Conservation (phyloP, 2,329 filamentous ascomycete species). For the Zarea fungicola region DNA sequence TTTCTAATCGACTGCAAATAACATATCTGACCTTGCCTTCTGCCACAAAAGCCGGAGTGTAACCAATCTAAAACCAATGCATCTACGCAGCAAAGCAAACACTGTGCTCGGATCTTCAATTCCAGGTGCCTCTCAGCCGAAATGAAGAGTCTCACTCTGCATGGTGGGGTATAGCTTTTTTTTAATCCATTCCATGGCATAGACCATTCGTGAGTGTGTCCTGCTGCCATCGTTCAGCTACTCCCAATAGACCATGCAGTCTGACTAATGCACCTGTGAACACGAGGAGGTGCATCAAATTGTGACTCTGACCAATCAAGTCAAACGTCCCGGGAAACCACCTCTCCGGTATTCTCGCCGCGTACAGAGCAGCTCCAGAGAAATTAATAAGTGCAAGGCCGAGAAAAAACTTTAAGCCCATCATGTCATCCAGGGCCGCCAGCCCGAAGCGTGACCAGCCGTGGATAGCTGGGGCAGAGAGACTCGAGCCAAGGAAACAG, state of each 20-base stretch:
- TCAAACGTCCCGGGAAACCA: conserved; percentile 25
- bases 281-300: conserved; percentile 23
- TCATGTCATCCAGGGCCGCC: conserved; percentile 17
- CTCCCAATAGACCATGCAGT: conserved; percentile 14
- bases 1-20: no score
- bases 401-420: conserved; percentile 23
- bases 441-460: conserved; percentile 18
- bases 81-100: no score
- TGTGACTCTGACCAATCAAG: conserved; percentile 23
- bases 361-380: conserved; percentile 23
- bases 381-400: conserved; percentile 25
- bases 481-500: conserved; percentile 19
- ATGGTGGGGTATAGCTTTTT: no score
- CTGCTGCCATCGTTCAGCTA: conserved; percentile 11
- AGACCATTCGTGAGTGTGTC: conserved; percentile 3
- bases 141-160: no score
- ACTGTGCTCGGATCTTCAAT: no score
- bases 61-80: no score
- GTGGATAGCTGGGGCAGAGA: conserved; percentile 22
- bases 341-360: conserved; percentile 23
- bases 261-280: conserved; percentile 19
- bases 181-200: background rate
- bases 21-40: no score
- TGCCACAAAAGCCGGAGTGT: no score
- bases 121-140: no score